Percentiles rank a stretch among this genome's conserved stretches.
phyloP scores from a whole-genome alignment of 2,329 filamentous ascomycete species.

The Nigrospora oryzae region DNA sequence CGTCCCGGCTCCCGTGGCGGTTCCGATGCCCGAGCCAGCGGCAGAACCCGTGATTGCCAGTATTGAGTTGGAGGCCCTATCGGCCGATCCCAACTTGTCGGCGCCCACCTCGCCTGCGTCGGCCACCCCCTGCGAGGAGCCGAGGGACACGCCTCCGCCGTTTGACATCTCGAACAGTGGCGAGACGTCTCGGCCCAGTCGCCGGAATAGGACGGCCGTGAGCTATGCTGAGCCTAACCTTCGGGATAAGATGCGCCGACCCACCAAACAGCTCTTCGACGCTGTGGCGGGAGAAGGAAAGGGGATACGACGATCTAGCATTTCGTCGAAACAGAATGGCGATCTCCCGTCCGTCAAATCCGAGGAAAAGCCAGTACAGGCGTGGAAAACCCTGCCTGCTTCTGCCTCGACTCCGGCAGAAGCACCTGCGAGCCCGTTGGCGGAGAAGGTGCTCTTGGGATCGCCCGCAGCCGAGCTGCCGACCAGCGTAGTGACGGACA shows the following conservation, averaged over 20 bases:
- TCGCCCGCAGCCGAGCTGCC: slow-evolving; percentile 18
- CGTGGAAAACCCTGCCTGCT: slow-evolving; percentile 21
- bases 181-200: slow-evolving; percentile 54
- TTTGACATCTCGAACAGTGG: slow-evolving; percentile 44
- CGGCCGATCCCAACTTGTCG: slow-evolving; percentile 31
- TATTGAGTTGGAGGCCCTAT: slow-evolving; percentile 19
- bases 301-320: slow-evolving; percentile 33
- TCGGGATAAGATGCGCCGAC: slow-evolving; percentile 74
- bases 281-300: slow-evolving; percentile 61
- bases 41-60: slow-evolving; percentile 8
- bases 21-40: slow-evolving; percentile 10
- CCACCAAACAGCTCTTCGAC: slow-evolving; percentile 67
- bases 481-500: slow-evolving; percentile 25
- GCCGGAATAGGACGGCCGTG: slow-evolving; percentile 58
- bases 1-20: slow-evolving; percentile 16
- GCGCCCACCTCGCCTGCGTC: slow-evolving; percentile 41
- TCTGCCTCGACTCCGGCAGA: slow-evolving; percentile 7
- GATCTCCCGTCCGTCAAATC: slow-evolving; percentile 20
- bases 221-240: slow-evolving; percentile 80
- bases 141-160: slow-evolving; percentile 51
- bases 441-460: slow-evolving; percentile 24
- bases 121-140: slow-evolving; percentile 19
- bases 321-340: slow-evolving; percentile 16
- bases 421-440: slow-evolving; percentile 30
- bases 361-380: slow-evolving; percentile 24